Evolutionary conservation across 345 rosid species (phyloP).

Genomic region (Eucalyptus virginea): DNA sequence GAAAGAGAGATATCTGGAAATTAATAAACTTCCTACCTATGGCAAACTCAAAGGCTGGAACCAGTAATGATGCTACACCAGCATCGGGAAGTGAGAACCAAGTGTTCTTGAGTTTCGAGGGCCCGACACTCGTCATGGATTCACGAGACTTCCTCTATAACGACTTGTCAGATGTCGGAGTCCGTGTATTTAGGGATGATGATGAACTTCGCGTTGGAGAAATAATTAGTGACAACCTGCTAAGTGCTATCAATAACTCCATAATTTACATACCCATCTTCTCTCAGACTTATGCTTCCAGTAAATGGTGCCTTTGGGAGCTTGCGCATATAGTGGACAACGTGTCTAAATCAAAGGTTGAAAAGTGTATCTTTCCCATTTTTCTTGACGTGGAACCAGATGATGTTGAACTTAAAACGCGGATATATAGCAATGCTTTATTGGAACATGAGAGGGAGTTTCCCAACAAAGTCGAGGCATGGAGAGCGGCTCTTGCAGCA

Average conservation of each 20-base stretch:
- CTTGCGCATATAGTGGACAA: background rate
- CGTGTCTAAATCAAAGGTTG: fast-evolving
- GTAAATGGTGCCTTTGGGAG: too few species aligned
- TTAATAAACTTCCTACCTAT: background rate
- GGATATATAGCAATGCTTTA: background rate
- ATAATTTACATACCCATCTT: too few species aligned
- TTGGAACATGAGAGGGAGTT: background rate
- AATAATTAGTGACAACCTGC: fast-evolving
- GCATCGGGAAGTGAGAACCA: background rate
- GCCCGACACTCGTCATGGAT: background rate
- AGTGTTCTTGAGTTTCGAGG: background rate
- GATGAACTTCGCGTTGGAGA: background rate
- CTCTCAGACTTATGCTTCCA: too few species aligned
- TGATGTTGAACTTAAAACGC: background rate
- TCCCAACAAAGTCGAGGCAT: fast-evolving
- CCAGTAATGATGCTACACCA: background rate
- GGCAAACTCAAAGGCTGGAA: background rate
- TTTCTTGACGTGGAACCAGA: background rate
- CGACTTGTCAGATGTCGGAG: background rate
- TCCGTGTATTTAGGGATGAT: background rate
- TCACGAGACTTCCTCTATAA: background rate
- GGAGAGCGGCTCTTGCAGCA: background rate
- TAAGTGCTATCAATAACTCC: too few species aligned
- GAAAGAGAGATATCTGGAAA: background rate
- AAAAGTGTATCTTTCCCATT: background rate